phyloP scores from a whole-genome alignment of 2,329 filamentous ascomycete species.

The Pleoardoris graminearum region DNA sequence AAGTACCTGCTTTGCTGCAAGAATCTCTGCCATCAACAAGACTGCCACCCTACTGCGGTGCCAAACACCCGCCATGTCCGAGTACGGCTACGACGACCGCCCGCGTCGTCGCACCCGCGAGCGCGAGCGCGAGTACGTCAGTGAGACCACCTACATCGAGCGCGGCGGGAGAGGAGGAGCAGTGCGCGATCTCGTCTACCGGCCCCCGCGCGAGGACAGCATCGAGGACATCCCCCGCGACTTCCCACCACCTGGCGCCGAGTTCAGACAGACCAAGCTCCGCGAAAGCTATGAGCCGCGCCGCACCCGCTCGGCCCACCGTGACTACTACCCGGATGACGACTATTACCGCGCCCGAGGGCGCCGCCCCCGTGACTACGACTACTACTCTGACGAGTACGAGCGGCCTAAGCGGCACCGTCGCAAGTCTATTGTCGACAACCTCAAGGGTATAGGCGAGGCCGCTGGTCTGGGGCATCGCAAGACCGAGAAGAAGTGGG shows the following conservation, averaged over 20 bases:
- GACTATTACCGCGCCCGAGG: slow-evolving; percentile 46
- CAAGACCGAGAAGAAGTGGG: slow-evolving; percentile 66
- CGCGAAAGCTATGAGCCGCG: slow-evolving; percentile 56
- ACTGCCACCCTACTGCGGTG: slow-evolving; percentile 5
- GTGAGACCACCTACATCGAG: slow-evolving; percentile 56
- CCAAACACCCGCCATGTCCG: slow-evolving; percentile 47
- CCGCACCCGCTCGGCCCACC: slow-evolving; percentile 67
- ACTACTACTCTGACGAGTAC: slow-evolving; percentile 54
- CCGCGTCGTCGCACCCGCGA: slow-evolving; percentile 50
- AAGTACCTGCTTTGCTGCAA: slow-evolving; percentile 9
- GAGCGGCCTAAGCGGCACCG: slow-evolving; percentile 51
- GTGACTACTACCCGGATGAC: slow-evolving; percentile 61
- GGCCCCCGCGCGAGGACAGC: slow-evolving; percentile 68
- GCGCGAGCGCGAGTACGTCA: slow-evolving; percentile 55
- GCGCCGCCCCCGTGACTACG: slow-evolving; percentile 53
- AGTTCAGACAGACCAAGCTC: slow-evolving; percentile 52
- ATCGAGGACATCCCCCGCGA: slow-evolving; percentile 85
- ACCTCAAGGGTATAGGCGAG: slow-evolving; percentile 57
- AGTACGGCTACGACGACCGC: slow-evolving; percentile 55
- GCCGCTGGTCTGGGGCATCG: slow-evolving; percentile 61
- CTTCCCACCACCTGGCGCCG: slow-evolving; percentile 71
- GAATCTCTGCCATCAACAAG: slow-evolving; percentile 4
- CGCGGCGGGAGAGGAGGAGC: slow-evolving; percentile 50
- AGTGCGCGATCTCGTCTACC: slow-evolving; percentile 55
- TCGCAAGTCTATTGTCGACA: slow-evolving; percentile 62